Percentiles rank a stretch among this genome's conserved stretches.
phyloP scores from a whole-genome alignment of 2,329 filamentous ascomycete genomes.

The Xylaria digitata region DNA sequence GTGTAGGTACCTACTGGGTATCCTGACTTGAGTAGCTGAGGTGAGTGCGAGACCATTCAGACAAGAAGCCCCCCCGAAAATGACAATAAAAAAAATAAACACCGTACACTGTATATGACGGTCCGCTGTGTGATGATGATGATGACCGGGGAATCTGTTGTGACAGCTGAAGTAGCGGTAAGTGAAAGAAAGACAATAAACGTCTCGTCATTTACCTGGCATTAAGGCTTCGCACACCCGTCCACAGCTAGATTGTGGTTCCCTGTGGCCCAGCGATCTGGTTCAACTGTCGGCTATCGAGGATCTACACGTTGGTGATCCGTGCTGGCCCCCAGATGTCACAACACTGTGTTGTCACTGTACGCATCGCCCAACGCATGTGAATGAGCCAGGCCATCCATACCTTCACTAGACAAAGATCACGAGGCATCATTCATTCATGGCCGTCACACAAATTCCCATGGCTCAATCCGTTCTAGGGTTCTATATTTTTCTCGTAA shows the following conservation, averaged over 20 bases:
- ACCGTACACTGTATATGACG: conserved; percentile 10
- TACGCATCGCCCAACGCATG: conserved; percentile 14
- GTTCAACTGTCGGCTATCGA: conserved; percentile 50
- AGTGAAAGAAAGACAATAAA: conserved; percentile 30
- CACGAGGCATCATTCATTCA: neutral
- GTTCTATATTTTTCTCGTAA: neutral
- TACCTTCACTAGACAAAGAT: neutral
- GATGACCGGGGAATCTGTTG: conserved; percentile 19
- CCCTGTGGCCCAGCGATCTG: conserved; percentile 48
- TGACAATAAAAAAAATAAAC: neutral
- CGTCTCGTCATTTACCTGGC: conserved; percentile 32
- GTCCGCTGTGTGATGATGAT: conserved; percentile 25
- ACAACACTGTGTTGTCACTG: conserved; percentile 34
- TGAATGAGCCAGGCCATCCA: neutral
- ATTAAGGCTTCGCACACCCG: conserved; percentile 22
- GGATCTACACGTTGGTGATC: conserved; percentile 37
- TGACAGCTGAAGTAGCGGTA: conserved; percentile 39
- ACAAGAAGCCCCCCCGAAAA: neutral
- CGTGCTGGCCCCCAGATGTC: conserved; percentile 12
- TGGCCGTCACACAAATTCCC: no score
- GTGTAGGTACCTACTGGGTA: neutral
- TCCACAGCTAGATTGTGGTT: conserved; percentile 31
- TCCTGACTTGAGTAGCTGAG: neutral
- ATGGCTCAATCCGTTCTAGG: no score
- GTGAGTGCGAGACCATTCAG: neutral